Base-by-base conservation (phyloP, 208 protist species). In the Crithidia brevicula region DNA sequence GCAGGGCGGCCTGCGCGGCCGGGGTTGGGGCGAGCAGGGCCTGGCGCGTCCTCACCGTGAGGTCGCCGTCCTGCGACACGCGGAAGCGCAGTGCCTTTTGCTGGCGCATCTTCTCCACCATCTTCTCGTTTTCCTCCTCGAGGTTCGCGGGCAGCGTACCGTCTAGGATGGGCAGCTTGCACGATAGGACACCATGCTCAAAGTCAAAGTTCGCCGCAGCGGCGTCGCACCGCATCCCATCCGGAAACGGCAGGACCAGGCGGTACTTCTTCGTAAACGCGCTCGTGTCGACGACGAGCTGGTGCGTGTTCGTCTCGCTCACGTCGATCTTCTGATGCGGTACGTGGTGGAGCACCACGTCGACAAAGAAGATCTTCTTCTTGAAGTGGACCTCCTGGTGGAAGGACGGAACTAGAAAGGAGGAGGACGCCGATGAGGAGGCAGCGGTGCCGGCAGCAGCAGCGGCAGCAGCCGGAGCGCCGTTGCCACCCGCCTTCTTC, bases 361-460 rank as follows among this genome's bases (percentile, higher is more conserved):
- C 76, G 25, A 96, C 78, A 10, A 83, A 76, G 10, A 94, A 53
- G 47, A 89, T 72, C 61, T 89, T 86, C 23, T 84, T 85, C 74
- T 93, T 93, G 74, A 88, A 87, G 76, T 96, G 91, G 22, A 94
- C 57, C 77, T 96, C 86, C 42, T 89, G 33, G 70, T 78, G 77
- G 50, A 86, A 86, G 42, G 68, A 65, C 1, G 91, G 91, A 60
- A 82, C 81, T 23, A 72, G 47, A 16, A 79, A 49, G 8, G 61
- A 64, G 13, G 63, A 53, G 6, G 79, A 60, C 18, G 69, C 36
- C 4, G 66, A 38, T 3, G 71, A 18, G 7, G 71, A 8, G 31
- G 47, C 16, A 8, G 74, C 10, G 10, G 36, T 16, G 36, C 36
- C 36, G 15, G 10, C 53, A 15, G 51, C 50, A 15, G 67, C 33